Evolutionary conservation across 176 grass and related monocot genomes (phyloP), one percentile per base, ranked within the genome.

Genomic region (Oryza australiensis): DNA sequence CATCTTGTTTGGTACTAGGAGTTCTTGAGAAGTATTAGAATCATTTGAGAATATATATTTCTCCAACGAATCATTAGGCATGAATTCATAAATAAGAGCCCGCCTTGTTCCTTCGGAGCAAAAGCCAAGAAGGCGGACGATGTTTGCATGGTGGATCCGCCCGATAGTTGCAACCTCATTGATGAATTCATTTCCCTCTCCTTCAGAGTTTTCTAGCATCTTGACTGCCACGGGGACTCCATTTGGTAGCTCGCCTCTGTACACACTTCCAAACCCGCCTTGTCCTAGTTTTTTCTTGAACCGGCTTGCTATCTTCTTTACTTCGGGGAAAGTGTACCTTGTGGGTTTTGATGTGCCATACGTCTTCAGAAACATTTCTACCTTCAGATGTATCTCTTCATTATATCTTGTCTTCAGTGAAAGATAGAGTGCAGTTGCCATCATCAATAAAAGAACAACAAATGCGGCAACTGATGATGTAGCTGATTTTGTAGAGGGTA

Each of bases 111-210:
- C 75, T 46, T 94, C 88, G 0, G 91, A 94, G 41, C 82, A 90
- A 71, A 90, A 94, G 0, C 88, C 91, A 0, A 90, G 4, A 30
- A 94, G 91, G 6, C 74, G 82, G 40, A 94, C 78, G 0, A 94
- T 53, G 14, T 94, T 94, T 41, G 83, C 57, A 75, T 92, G 87
- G 62, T 95, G 90, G 37, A 92, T 95, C 18, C 6, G 23, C 45
- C 93, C 93, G 0, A 95, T 86, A 48, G 93, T 95, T 46, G 87
- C 90, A 0, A 95, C 90, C 57, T 95, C 90, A n/a, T 92, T 95
- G 64, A 92, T 95, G 79, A 95, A 95, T n/a, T 95, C 90, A 16
- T 82, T 51, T 28, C 90, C 90, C 0, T 84, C 80, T 11, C 73
- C 88, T 45, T 23, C 87, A 1, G 93, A 57, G 33, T 63, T 74